These are phyloP conservation scores for Cytospora schulzeri DNA, from an alignment of 2,329 filamentous ascomycete genomes.

Conservation along the genomic window DNA sequence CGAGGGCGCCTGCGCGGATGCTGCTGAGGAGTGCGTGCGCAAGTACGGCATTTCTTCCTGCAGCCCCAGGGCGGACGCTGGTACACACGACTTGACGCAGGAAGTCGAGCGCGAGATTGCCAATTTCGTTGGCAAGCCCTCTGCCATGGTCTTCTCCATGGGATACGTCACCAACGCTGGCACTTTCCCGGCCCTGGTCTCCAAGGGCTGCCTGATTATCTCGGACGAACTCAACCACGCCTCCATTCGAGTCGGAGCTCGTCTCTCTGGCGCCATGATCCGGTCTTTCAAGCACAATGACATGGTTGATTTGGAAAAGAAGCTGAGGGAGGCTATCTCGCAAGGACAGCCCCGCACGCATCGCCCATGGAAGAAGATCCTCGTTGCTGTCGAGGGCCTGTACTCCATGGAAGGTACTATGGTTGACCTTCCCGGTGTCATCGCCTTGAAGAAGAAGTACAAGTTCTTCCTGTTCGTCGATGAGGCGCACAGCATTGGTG, in stretches of 20 bases:
- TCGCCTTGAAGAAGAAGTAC: conserved; percentile 90
- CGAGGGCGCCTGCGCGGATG: conserved; percentile 92
- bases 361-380: conserved; percentile 98
- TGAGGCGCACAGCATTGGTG: conserved; percentile 94
- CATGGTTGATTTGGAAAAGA: conserved; percentile 81
- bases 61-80: conserved; percentile 80
- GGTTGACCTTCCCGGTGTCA: conserved; percentile 90
- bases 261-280: conserved; percentile 93
- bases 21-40: conserved; percentile 80
- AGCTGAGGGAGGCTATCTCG: conserved; percentile 88
- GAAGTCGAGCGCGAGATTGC: conserved; percentile 92
- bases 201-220: conserved; percentile 90
- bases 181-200: conserved; percentile 87
- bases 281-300: conserved; percentile 98
- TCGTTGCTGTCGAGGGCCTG: conserved; percentile 92
- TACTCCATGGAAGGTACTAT: conserved; percentile 99
- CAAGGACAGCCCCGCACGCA: conserved; percentile 98
- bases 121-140: conserved; percentile 88
- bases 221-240: conserved; percentile 98
- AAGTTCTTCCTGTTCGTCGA: conserved; percentile 96
- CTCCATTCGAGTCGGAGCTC: conserved; percentile 92
- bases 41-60: conserved; percentile 83
- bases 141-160: conserved; percentile 98
- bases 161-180: conserved; percentile 95
- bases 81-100: conserved; percentile 82